phyloP scores from a whole-genome alignment of 768 basidiomycete species.

The Rhizopogon rudus region DNA sequence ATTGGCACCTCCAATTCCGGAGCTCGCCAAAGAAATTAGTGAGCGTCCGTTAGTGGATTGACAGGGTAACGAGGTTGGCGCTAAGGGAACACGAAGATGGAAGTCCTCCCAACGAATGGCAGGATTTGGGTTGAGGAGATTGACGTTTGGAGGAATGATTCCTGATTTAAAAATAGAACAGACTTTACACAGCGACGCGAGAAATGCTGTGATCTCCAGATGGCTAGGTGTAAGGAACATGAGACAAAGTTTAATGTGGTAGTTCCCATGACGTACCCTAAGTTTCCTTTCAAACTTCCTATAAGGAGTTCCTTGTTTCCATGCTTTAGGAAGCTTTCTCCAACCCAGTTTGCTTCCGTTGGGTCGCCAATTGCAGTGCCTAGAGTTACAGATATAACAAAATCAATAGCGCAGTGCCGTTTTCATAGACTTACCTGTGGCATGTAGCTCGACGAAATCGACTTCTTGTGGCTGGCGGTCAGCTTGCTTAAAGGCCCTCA shows the following conservation, averaged over 20 bases:
- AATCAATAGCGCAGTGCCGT: neutral
- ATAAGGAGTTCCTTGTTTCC: constrained; percentile 28
- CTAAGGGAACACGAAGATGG: constrained; percentile 28
- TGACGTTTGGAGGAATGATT: constrained; percentile 36
- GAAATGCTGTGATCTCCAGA: constrained; percentile 37
- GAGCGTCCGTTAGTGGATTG: constrained; percentile 17
- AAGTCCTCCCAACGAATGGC: constrained; percentile 36
- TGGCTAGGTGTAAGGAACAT: constrained; percentile 24
- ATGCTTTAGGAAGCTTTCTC: constrained; percentile 24
- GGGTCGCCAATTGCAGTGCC: constrained; percentile 45
- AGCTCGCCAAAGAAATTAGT: constrained; percentile 37
- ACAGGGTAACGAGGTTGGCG: constrained; percentile 11
- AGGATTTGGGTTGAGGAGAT: constrained; percentile 30
- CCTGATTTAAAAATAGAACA: constrained; percentile 31
- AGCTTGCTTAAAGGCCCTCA: constrained; percentile 27
- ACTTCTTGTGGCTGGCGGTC: constrained; percentile 32
- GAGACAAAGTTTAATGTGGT: constrained; percentile 25
- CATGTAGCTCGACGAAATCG: constrained; percentile 47
- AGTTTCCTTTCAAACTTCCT: constrained; percentile 43
- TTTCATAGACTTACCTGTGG: constrained; percentile 30
- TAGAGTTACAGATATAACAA: neutral
- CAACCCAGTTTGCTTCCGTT: constrained; percentile 46
- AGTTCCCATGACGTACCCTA: constrained; percentile 28
- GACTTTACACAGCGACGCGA: constrained; percentile 41
- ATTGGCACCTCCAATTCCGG: constrained; percentile 41